Base-by-base conservation (phyloP, 2,329 filamentous ascomycete species). In the Colletotrichum sublineola region DNA sequence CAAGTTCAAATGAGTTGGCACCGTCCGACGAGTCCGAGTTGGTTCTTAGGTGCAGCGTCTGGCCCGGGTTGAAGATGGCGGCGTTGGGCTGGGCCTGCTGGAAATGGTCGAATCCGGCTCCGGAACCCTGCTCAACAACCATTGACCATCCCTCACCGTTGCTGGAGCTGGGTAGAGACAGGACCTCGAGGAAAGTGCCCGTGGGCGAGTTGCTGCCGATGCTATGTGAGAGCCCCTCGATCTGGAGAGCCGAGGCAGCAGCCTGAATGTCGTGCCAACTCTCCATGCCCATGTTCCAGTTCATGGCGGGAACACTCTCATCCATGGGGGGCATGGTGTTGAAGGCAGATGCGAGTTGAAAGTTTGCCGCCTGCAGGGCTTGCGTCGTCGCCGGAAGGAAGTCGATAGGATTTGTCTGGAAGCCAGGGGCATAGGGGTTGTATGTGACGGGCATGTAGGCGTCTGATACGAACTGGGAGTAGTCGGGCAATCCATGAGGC, bases 41-140 rank as follows among this genome's bases (percentile, higher is more conserved):
- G 67, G 92, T 95, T 76, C 95, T 90, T 78, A 97, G 88, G 84
- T 98, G 96, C 63, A 98, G 86, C 1, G 95, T 97, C 83, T 97
- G 93, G 74, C 92, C 91, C 2, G 96, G 96, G 82, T 98, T 97
- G 86, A 97, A 97, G 78, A 97, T 95, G 75, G 93, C 91, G 52
- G 86, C 81, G 74, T 86, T 89, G 63, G 89, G 88, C 61, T 74
- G 73, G 6, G 85, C 80, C 70, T 86, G 84, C 76, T 96, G 93
- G 76, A 93, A 91, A 48, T 83, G 77, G 63, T 91, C 92, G 73
- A 90, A 91, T 73, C 92, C 90, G 40, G 68, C 57, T 20, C 68
- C 62, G 14, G 62, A 58, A 44, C 68, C 68, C 57, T 74, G 74
- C 50, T 75, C 74, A 12, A 73, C 73, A 69, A 98, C 91, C 75